A percentile compares a stretch with the other conserved stretches of the same genome.
Conservation (phyloP, 2,329 filamentous ascomycete species). For the Myriosclerotinia curreyana region DNA sequence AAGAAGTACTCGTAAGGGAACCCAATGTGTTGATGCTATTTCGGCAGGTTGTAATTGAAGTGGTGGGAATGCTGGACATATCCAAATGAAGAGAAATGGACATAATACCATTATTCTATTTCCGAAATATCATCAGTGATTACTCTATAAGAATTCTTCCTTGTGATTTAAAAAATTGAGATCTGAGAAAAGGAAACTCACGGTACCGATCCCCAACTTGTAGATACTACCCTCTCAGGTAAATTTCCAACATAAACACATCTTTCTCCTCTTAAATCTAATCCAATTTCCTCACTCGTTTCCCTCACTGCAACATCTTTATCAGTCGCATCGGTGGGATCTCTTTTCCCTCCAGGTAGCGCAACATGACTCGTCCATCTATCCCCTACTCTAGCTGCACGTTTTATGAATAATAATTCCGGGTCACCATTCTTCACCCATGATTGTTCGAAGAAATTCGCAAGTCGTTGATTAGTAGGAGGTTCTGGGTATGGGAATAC, state of each 20-base stretch:
- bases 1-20: constrained; percentile 60
- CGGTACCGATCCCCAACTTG: constrained; percentile 63
- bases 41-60: constrained; percentile 65
- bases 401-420: constrained; percentile 69
- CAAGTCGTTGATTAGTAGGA: constrained; percentile 32
- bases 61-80: constrained; percentile 52
- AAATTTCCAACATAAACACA: constrained; percentile 56
- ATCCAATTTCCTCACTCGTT: constrained; percentile 63
- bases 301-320: constrained; percentile 61
- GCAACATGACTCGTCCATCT: constrained; percentile 69
- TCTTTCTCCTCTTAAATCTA: constrained; percentile 52
- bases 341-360: constrained; percentile 64
- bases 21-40: constrained; percentile 67
- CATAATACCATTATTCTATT: constrained; percentile 65
- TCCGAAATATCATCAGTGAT: constrained; percentile 1
- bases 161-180: background rate
- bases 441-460: constrained; percentile 58
- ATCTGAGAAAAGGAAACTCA: constrained; percentile 40
- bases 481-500: constrained; percentile 25
- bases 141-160: background rate
- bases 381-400: constrained; percentile 61
- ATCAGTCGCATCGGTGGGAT: constrained; percentile 62
- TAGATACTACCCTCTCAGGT: constrained; percentile 63
- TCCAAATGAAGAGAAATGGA: constrained; percentile 64
- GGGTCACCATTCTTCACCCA: constrained; percentile 66